These are phyloP conservation scores for Immersiella caudata DNA, from an alignment of 495 filamentous ascomycete species.

Conservation along the genomic window DNA sequence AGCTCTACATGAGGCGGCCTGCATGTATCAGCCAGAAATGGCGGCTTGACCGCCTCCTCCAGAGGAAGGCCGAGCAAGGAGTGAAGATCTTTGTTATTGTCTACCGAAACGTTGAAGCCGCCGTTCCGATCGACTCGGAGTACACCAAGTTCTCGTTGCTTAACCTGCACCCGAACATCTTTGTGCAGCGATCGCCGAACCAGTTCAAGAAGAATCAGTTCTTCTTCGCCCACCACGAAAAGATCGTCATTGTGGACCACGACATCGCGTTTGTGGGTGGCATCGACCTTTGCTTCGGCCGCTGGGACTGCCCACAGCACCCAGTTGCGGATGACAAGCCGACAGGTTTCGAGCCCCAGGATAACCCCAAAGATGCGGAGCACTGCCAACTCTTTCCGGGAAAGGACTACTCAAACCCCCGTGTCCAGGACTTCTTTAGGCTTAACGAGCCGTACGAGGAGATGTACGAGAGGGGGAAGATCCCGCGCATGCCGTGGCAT, in stretches of 20 bases:
- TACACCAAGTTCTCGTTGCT: slow-evolving; percentile 98
- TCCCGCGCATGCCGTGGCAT: slow-evolving; percentile 98
- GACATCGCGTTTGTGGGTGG: slow-evolving; percentile 95
- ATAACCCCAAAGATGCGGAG: slow-evolving; percentile 81
- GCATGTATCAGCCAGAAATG: slow-evolving; percentile 98
- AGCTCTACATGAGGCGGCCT: slow-evolving; percentile 93
- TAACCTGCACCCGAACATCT: slow-evolving; percentile 93
- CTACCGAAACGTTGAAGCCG: slow-evolving; percentile 97
- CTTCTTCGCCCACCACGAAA: slow-evolving; percentile 99
- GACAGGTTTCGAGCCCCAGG: slow-evolving; percentile 81
- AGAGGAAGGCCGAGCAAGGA: slow-evolving; percentile 89
- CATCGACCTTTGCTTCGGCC: slow-evolving; percentile 95
- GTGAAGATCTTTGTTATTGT: slow-evolving; percentile 99
- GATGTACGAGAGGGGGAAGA: slow-evolving; percentile 91
- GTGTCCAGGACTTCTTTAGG: slow-evolving; percentile 92
- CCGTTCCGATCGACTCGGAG: slow-evolving; percentile 97
- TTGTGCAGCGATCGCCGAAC: slow-evolving; percentile 93
- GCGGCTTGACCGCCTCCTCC: slow-evolving; percentile 92
- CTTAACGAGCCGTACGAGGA: slow-evolving; percentile 96
- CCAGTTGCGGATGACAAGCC: slow-evolving; percentile 88
- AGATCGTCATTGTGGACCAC: slow-evolving; percentile 93
- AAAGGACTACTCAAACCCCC: slow-evolving; percentile 97
- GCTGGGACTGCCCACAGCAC: slow-evolving; percentile 97
- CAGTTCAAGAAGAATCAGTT: slow-evolving; percentile 99
- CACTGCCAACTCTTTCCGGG: slow-evolving; percentile 96